Conservation (phyloP, 1,284 basidiomycete genomes). For the Heterobasidion occidentale region DNA sequence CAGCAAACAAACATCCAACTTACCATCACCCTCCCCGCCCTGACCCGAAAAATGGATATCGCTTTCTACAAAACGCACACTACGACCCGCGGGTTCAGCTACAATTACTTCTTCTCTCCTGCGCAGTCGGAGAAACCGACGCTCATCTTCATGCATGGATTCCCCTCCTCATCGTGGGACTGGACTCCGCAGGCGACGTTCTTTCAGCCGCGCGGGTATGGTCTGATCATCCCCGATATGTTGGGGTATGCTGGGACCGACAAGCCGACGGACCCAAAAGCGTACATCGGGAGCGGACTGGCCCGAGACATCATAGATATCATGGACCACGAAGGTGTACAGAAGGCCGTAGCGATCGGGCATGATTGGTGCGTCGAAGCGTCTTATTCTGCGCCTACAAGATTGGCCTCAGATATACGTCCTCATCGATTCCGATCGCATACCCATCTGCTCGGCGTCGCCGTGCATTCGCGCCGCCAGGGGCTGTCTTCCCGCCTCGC, state of each 20-base stretch:
- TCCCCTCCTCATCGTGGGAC: slow-evolving; percentile 35
- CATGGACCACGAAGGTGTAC: slow-evolving; percentile 29
- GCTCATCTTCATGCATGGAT: slow-evolving; percentile 41
- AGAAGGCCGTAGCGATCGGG: slow-evolving; percentile 32
- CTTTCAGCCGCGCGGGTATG: slow-evolving; percentile 37
- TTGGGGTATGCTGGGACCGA: slow-evolving; percentile 46
- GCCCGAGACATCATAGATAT: slow-evolving; percentile 38
- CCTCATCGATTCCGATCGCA: not conserved
- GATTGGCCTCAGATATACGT: no score
- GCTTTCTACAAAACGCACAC: slow-evolving; percentile 8
- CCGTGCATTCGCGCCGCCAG: slow-evolving; percentile 15
- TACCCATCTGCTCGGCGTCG: no score
- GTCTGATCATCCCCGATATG: slow-evolving; percentile 44
- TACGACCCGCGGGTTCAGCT: slow-evolving; percentile 27
- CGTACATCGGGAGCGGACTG: slow-evolving; percentile 30
- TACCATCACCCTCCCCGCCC: not conserved
- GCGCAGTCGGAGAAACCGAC: slow-evolving; percentile 23
- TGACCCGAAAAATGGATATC: not conserved
- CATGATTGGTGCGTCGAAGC: slow-evolving; percentile 38
- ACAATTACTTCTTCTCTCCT: slow-evolving; percentile 26
- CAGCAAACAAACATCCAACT: no score
- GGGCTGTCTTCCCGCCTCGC: slow-evolving; percentile 28
- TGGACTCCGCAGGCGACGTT: slow-evolving; percentile 38
- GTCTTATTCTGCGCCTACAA: no score
- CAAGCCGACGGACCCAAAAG: slow-evolving; percentile 32